Evolutionary conservation across 1,139 yeast genomes (phyloP).

Genomic region (Nakaseomyces delphensis): DNA sequence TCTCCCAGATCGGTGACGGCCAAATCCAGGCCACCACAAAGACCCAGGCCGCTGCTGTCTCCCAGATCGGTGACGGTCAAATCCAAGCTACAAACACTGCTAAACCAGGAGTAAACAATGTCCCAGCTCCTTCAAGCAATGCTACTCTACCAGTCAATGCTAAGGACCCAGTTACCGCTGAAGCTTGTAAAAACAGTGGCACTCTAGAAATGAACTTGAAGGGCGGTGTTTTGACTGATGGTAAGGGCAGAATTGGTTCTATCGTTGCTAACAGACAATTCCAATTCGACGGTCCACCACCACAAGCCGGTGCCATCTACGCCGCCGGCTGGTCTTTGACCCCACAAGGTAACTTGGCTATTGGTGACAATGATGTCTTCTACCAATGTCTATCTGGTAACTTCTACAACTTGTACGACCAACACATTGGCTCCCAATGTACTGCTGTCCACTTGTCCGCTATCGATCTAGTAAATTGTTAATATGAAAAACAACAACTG

Average conservation of each 20-base stretch:
- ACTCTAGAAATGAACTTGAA: conserved; percentile 49
- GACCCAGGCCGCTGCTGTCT: conserved; percentile 24
- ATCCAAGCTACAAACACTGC: conserved; percentile 33
- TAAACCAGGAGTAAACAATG: conserved; percentile 18
- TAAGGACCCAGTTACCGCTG: conserved; percentile 11
- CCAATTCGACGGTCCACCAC: conserved; percentile 86
- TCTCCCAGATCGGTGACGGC: conserved; percentile 42
- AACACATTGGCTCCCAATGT: conserved; percentile 60
- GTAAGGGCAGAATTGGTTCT: conserved; percentile 65
- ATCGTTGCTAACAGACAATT: conserved; percentile 80
- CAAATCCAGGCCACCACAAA: conserved; percentile 16
- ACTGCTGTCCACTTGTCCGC: conserved; percentile 51
- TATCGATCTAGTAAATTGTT: conserved; percentile 57
- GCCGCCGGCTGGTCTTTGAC: conserved; percentile 74
- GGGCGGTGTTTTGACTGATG: conserved; percentile 48
- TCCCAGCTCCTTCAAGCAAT: conserved; percentile 4
- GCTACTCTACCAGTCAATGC: conserved; percentile 12
- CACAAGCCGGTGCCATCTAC: conserved; percentile 77
- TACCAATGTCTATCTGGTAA: conserved; percentile 74
- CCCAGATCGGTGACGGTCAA: conserved; percentile 29
- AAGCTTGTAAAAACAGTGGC: conserved; percentile 42
- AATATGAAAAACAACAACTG: conserved; percentile 17
- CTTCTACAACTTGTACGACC: conserved; percentile 76
- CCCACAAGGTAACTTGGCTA: conserved; percentile 55
- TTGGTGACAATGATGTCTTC: conserved; percentile 57